These are phyloP conservation scores for Pisolithus orientalis DNA, from an alignment of 768 basidiomycete species.

Conservation along the genomic window DNA sequence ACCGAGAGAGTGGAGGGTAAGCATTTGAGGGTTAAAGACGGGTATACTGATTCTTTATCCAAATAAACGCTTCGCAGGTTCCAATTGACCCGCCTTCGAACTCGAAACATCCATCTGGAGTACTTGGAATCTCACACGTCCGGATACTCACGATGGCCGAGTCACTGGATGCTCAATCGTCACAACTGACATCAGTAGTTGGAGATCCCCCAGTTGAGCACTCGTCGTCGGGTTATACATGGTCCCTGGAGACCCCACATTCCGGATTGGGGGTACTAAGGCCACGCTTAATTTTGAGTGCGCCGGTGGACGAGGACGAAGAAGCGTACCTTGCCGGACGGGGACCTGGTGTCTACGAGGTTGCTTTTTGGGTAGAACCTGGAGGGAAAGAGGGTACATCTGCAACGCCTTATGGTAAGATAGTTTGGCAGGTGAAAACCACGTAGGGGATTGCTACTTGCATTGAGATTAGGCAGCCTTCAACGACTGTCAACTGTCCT, in stretches of 20 bases:
- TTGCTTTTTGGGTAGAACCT: slow-evolving; percentile 40
- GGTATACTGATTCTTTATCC: neutral
- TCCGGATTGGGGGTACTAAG: slow-evolving; percentile 4
- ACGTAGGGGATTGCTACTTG: neutral
- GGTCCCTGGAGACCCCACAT: slow-evolving; percentile 38
- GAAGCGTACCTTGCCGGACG: slow-evolving; percentile 19
- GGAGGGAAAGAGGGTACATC: slow-evolving; percentile 25
- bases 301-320: slow-evolving; percentile 34
- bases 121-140: slow-evolving; percentile 45
- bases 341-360: slow-evolving; percentile 43
- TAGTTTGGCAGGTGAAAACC: slow-evolving; percentile 33
- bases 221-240: slow-evolving; percentile 23
- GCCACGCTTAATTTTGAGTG: slow-evolving; percentile 31
- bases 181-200: slow-evolving; percentile 43
- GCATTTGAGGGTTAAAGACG: slow-evolving; percentile 11
- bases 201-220: slow-evolving; percentile 32
- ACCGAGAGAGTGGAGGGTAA: slow-evolving; percentile 50
- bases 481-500: neutral
- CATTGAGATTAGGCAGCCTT: neutral
- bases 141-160: slow-evolving; percentile 32
- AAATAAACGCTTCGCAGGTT: slow-evolving; percentile 32
- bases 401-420: slow-evolving; percentile 44
- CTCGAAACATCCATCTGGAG: slow-evolving; percentile 43
- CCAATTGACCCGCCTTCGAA: slow-evolving; percentile 42
- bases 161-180: slow-evolving; percentile 26